A percentile compares a stretch with the other conserved stretches of the same genome.
These are phyloP conservation scores for Boletus eberwhitei DNA, from an alignment of 768 basidiomycete genomes.

Conservation along the genomic window DNA sequence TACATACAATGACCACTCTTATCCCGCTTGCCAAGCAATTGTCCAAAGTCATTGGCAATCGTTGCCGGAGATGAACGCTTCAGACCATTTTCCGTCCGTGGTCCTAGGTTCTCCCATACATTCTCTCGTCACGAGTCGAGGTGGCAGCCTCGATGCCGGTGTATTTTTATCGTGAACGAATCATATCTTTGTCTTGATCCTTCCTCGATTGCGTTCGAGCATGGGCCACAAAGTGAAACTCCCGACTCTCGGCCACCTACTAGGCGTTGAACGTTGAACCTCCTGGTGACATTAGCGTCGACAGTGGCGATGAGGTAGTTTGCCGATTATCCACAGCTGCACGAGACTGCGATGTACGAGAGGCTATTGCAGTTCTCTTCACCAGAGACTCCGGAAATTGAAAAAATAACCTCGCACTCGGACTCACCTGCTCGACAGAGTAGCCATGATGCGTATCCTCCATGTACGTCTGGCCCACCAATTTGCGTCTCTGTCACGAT, in stretches of 20 bases:
- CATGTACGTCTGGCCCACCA: too few species aligned
- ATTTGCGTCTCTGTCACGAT: constrained; percentile 21
- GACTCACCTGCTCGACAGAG: too few species aligned
- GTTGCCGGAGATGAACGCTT: neutral
- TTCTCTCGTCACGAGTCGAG: neutral
- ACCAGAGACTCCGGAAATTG: too few species aligned
- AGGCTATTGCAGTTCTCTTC: too few species aligned
- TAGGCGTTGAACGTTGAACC: too few species aligned
- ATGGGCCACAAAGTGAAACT: neutral
- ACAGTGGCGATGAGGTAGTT: neutral
- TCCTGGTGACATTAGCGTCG: neutral
- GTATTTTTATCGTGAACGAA: neutral
- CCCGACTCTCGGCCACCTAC: neutral
- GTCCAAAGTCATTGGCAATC: neutral
- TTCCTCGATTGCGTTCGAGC: neutral
- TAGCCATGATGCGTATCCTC: too few species aligned
- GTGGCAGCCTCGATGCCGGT: too few species aligned
- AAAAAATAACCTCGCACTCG: too few species aligned
- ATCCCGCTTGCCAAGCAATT: too few species aligned
- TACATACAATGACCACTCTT: too few species aligned
- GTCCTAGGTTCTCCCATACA: neutral
- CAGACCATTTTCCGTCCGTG: neutral
- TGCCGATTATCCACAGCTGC: too few species aligned
- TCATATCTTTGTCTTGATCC: neutral
- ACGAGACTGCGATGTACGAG: neutral